phyloP scores from a whole-genome alignment of 306 rosid species.

The Cucumis sativus region DNA sequence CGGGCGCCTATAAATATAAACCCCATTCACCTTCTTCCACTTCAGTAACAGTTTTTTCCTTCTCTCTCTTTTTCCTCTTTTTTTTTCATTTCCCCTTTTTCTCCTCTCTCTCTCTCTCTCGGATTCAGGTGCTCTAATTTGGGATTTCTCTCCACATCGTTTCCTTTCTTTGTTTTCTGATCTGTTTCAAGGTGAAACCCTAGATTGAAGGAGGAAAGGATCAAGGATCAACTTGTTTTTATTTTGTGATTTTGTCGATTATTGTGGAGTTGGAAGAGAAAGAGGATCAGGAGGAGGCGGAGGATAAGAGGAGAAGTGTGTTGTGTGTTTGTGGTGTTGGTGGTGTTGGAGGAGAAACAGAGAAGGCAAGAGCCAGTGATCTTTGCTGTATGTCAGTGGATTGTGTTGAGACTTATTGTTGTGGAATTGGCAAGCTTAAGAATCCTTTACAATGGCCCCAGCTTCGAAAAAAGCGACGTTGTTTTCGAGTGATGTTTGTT shows the following conservation, averaged over 20 bases:
- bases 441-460: conserved; percentile 91
- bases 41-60: not conserved
- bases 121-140: not conserved
- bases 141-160: not conserved
- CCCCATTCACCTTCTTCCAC: not conserved
- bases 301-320: not conserved
- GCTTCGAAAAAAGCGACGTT: conserved; percentile 74
- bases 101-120: not conserved
- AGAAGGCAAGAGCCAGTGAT: conserved; percentile 12
- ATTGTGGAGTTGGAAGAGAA: not conserved
- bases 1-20: not conserved
- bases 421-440: conserved; percentile 50
- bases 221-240: not conserved
- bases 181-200: not conserved
- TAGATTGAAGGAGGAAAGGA: not conserved
- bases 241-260: not conserved
- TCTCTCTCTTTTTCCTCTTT: not conserved
- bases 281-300: not conserved
- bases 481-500: conserved; percentile 19
- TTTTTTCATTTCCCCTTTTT: not conserved
- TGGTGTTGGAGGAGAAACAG: conserved; percentile 3
- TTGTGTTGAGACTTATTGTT: conserved; percentile 34
- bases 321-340: not conserved
- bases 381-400: conserved; percentile 67
- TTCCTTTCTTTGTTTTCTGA: not conserved